Evolutionary conservation across 192 early-diverging fungal genomes (phyloP).

Genomic region (Coemansia sp.): DNA sequence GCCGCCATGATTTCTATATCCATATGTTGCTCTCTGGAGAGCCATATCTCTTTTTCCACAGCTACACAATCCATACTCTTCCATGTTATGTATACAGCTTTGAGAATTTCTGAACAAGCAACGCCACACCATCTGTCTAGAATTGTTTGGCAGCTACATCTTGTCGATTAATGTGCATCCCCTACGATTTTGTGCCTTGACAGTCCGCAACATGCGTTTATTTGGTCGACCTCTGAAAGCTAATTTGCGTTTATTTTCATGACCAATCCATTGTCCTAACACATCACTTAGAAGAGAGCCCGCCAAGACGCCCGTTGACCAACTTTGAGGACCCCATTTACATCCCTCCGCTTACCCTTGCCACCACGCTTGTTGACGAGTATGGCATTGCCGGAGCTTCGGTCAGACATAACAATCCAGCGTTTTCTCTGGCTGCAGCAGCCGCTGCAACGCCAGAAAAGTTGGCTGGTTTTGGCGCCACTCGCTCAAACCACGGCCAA

Average conservation of each 20-base stretch:
- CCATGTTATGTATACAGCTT: neutral
- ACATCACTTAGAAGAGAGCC: conserved; percentile 39
- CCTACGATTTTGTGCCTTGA: neutral
- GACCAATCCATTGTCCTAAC: conserved; percentile 5
- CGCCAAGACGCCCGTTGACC: conserved; percentile 40
- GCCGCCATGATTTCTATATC: neutral
- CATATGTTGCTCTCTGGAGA: neutral
- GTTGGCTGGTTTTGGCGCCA: neutral
- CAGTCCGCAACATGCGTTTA: neutral
- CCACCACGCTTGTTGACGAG: conserved; percentile 46
- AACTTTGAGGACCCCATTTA: conserved; percentile 51
- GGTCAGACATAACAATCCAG: neutral
- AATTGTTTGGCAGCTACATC: neutral
- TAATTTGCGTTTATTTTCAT: neutral
- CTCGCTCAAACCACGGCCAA: neutral
- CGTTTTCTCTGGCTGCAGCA: neutral
- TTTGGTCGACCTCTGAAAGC: neutral
- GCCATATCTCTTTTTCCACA: neutral
- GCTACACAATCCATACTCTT: neutral
- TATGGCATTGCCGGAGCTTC: conserved; percentile 20
- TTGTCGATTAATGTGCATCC: neutral
- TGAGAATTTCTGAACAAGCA: neutral
- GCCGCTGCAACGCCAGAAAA: conserved; percentile 7
- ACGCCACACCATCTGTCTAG: neutral
- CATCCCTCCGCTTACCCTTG: conserved; percentile 53